phyloP scores from a whole-genome alignment of 1,139 yeast genomes.

The Hansenula sp. region DNA sequence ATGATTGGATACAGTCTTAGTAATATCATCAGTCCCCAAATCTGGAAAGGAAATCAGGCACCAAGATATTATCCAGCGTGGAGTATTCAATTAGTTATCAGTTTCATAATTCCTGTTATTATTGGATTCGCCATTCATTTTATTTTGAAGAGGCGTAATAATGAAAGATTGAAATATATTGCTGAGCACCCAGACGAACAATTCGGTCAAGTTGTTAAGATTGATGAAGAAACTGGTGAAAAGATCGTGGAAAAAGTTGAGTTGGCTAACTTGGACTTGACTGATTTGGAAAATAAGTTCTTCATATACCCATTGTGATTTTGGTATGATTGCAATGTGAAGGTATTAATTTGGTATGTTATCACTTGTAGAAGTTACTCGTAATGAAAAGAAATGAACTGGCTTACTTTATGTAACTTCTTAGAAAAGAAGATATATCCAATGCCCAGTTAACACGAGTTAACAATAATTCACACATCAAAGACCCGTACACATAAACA shows the following conservation, averaged over 20 bases:
- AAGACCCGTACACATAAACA: no score
- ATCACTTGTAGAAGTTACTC: no score
- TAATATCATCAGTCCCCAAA: constrained; percentile 54
- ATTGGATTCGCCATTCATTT: constrained; percentile 33
- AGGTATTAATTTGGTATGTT: no score
- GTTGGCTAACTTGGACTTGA: constrained; percentile 38
- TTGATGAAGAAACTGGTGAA: not conserved
- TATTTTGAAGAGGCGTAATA: constrained; percentile 33
- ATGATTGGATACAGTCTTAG: constrained; percentile 55
- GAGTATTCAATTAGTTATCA: constrained; percentile 43
- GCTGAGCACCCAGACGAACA: not conserved
- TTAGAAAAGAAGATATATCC: no score
- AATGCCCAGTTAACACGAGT: no score
- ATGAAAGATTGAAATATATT: constrained; percentile 22
- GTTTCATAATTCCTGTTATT: constrained; percentile 36
- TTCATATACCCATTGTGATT: constrained; percentile 41
- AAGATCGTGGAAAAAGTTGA: constrained; percentile 25
- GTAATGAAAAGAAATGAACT: no score
- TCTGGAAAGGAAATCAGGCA: constrained; percentile 43
- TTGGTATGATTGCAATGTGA: no score
- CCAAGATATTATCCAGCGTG: constrained; percentile 47
- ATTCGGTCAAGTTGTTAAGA: not conserved
- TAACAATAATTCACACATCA: no score
- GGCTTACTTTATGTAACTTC: no score
- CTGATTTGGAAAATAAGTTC: constrained; percentile 40